Conservation (phyloP, 441 rosid species). For the Arabidopsis hybrid region DNA sequence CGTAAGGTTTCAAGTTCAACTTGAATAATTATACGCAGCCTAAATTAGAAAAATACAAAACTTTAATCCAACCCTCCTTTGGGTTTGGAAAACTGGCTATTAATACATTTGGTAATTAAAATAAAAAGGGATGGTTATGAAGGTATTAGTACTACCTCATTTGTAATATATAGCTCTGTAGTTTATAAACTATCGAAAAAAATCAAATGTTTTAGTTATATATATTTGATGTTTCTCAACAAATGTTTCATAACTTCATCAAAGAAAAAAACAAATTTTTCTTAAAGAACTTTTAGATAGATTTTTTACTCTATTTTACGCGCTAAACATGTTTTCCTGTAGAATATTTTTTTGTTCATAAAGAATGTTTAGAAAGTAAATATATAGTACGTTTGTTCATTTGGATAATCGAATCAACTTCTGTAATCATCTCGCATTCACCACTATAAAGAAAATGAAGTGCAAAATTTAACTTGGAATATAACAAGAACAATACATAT, state of each 20-base stretch:
- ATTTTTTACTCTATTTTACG: background rate
- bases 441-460: background rate
- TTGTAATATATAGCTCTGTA: background rate
- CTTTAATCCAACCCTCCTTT: conserved; percentile 10
- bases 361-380: background rate
- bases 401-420: background rate
- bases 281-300: too few species aligned
- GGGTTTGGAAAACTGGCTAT: conserved; percentile 20
- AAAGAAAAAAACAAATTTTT: too few species aligned
- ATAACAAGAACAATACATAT: background rate
- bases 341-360: too few species aligned
- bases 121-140: background rate
- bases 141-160: background rate
- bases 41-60: conserved; percentile 1
- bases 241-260: too few species aligned
- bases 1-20: conserved; percentile 22
- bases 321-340: too few species aligned
- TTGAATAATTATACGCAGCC: conserved; percentile 13
- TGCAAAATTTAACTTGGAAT: conserved; percentile 1
- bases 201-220: background rate
- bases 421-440: background rate
- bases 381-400: background rate
- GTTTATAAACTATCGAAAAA: background rate
- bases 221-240: too few species aligned
- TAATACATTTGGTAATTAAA: background rate